These are phyloP conservation scores for Chimonanthus praecox DNA, from an alignment of 164 flowering plant genomes.

Conservation along the genomic window DNA sequence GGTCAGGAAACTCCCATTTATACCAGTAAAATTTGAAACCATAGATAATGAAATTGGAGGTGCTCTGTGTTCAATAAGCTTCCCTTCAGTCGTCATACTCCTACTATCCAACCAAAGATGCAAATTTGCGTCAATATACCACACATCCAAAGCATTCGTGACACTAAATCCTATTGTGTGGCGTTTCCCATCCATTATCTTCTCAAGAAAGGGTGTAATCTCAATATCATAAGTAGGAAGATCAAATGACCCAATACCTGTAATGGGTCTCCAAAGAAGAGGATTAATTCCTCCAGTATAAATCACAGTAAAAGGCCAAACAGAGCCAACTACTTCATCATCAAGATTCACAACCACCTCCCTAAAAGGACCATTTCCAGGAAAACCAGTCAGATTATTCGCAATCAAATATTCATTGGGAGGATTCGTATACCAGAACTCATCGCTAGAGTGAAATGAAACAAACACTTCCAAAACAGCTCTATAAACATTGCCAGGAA, in stretches of 20 bases:
- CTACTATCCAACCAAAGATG: slow-evolving; percentile 80
- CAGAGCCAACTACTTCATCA: slow-evolving; percentile 53
- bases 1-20: slow-evolving; percentile 54
- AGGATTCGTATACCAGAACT: slow-evolving; percentile 71
- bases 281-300: slow-evolving; percentile 90
- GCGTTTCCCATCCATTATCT: slow-evolving; percentile 52
- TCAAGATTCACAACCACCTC: slow-evolving; percentile 75
- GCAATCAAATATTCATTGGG: slow-evolving; percentile 60
- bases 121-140: slow-evolving; percentile 84
- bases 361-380: slow-evolving; percentile 87
- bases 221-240: slow-evolving; percentile 85
- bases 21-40: slow-evolving; percentile 38
- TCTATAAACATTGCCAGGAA: slow-evolving; percentile 65
- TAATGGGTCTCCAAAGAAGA: slow-evolving; percentile 79
- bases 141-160: slow-evolving; percentile 77
- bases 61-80: slow-evolving; percentile 25
- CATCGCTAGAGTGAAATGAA: slow-evolving; percentile 82
- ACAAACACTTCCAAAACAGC: slow-evolving; percentile 89
- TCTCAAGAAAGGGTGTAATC: slow-evolving; percentile 68
- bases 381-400: slow-evolving; percentile 43
- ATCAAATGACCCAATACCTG: slow-evolving; percentile 81
- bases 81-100: slow-evolving; percentile 34
- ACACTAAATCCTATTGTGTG: slow-evolving; percentile 61
- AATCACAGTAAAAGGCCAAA: slow-evolving; percentile 90
- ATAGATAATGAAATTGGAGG: slow-evolving; percentile 23